phyloP scores from a whole-genome alignment of 2,329 filamentous ascomycete genomes.

The Neophaeococcomyces mojaviensis region DNA sequence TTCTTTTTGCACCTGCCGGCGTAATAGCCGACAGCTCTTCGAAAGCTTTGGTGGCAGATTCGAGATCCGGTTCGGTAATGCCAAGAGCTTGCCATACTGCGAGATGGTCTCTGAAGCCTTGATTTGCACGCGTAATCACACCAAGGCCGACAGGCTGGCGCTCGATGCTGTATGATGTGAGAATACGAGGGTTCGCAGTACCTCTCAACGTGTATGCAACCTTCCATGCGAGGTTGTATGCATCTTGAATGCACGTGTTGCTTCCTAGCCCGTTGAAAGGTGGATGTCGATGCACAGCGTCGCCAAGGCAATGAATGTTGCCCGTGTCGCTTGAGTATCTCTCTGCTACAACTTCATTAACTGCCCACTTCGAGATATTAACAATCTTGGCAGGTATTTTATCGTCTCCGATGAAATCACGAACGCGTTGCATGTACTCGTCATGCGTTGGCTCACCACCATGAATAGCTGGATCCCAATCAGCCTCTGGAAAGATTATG shows the following conservation, averaged over 20 bases:
- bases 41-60: conserved; percentile 34
- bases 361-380: conserved; percentile 50
- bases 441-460: conserved; percentile 39
- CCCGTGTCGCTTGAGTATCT: conserved; percentile 47
- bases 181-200: conserved; percentile 23
- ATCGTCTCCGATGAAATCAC: conserved; percentile 50
- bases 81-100: conserved; percentile 42
- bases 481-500: conserved; percentile 42
- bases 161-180: conserved; percentile 30
- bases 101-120: conserved; percentile 47
- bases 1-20: conserved; percentile 31
- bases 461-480: conserved; percentile 15
- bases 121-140: conserved; percentile 53
- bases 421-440: conserved; percentile 41
- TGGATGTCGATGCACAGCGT: conserved; percentile 32
- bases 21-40: conserved; percentile 36
- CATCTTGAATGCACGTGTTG: conserved; percentile 34
- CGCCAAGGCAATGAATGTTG: conserved; percentile 36
- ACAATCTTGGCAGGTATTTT: conserved; percentile 45
- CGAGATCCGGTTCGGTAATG: conserved; percentile 32
- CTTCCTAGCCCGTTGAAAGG: conserved; percentile 32
- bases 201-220: conserved; percentile 28
- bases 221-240: conserved; percentile 34
- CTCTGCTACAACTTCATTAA: conserved; percentile 56
- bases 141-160: conserved; percentile 29